Evolutionary conservation across 73 alveolate species (phyloP), one percentile per base, ranked within the genome.

Genomic region (Blepharisma stoltei): DNA sequence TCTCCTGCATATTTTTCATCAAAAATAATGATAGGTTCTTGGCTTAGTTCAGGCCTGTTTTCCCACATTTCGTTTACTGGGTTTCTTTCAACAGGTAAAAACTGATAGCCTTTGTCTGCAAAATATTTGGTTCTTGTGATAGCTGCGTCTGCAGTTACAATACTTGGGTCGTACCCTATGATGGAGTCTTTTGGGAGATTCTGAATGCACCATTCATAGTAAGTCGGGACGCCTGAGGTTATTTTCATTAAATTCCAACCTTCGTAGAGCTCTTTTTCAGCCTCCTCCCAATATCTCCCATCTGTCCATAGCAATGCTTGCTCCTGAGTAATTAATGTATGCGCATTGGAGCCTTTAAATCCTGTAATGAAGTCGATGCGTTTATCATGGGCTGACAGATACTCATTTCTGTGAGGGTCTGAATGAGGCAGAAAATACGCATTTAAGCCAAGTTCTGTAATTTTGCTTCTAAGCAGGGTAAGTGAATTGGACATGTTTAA

Each of bases 291-390:
- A 86, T 97, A 97, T 70, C 99, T 93, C 23, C 98, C 94, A 86
- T 97, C 99, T 8, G 99, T 96, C 98, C 98, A 97, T 85, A 96
- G 88, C 70, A 89, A 83, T 6, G 99, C 99, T 21, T 86, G 66
- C 6, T 78, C 89, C 50, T 90, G 84, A 8, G 98, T 96, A 41
- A 96, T 87, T 7, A 94, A 78, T 75, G 96, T 93, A 49, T 91
- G 77, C 69, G 98, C 99, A 69, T 87, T 89, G 79, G 94, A 77
- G 11, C 99, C 99, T 6, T 88, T 78, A 86, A 95, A 95, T 9
- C 98, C 98, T 14, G 97, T 84, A 9, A 95, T 87, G 79, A 84
- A 95, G 54, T 87, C 88, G 54, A 95, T 82, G 71, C 99, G 78
- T 73, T 93, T 96, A 83, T 95, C 99, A 25, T 88, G 70, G 37